These are phyloP conservation scores for Rhodomyrtus tomentosa DNA, from an alignment of 345 rosid genomes.

Conservation along the genomic window DNA sequence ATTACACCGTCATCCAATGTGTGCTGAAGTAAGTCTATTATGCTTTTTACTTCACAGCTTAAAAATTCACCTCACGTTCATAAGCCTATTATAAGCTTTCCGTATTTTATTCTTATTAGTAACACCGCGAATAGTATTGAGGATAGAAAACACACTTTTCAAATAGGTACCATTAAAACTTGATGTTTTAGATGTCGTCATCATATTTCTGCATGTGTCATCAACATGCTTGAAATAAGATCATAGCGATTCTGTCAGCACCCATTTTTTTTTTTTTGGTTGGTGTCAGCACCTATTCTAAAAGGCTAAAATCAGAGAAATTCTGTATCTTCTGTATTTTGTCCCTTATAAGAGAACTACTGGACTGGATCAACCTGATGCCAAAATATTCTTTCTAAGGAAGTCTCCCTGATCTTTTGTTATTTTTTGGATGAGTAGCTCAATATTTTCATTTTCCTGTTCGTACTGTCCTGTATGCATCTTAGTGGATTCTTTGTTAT, in stretches of 20 bases:
- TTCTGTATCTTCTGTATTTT: neutral
- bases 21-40: conserved; percentile 55
- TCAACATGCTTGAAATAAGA: neutral
- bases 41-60: neutral
- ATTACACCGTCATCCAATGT: conserved; percentile 85
- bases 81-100: too few species aligned
- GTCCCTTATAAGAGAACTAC: neutral
- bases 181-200: neutral
- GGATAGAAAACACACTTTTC: neutral
- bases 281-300: neutral
- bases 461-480: neutral
- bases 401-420: neutral
- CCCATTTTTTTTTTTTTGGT: too few species aligned
- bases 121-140: neutral
- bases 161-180: neutral
- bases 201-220: neutral
- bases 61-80: neutral
- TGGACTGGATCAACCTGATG: neutral
- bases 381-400: neutral
- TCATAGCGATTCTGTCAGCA: neutral
- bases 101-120: neutral
- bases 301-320: neutral
- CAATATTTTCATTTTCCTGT: neutral
- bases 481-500: neutral
- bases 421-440: neutral